phyloP scores from a whole-genome alignment of 768 basidiomycete genomes.

The Fomitopsis serialis region DNA sequence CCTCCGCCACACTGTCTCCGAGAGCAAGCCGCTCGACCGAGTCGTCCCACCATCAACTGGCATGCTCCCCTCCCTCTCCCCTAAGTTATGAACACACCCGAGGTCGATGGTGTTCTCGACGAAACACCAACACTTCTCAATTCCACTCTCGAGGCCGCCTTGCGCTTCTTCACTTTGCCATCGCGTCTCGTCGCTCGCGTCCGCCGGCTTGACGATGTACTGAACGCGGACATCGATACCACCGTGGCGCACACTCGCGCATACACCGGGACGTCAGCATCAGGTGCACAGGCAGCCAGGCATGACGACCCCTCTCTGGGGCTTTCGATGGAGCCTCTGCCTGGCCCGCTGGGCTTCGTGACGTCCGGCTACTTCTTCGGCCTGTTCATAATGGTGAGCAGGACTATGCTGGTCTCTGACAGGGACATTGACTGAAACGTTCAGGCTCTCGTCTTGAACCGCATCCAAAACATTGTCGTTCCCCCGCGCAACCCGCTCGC shows the following conservation, averaged over 20 bases:
- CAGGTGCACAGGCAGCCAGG: not conserved
- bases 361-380: constrained; percentile 71
- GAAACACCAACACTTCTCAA: constrained; percentile 8
- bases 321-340: constrained; percentile 25
- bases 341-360: constrained; percentile 67
- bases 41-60: too few relatives aligned
- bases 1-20: not conserved
- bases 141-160: constrained; percentile 19
- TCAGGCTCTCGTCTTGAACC: constrained; percentile 65
- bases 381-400: constrained; percentile 56
- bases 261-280: constrained; percentile 8
- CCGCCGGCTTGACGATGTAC: constrained; percentile 28
- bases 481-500: constrained; percentile 44
- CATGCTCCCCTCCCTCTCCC: not conserved
- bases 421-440: not conserved
- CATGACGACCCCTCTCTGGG: not conserved
- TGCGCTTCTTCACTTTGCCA: constrained; percentile 35
- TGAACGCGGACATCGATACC: constrained; percentile 18
- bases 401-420: not conserved
- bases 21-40: not conserved
- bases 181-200: constrained; percentile 35
- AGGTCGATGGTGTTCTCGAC: not conserved
- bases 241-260: not conserved
- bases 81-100: not conserved
- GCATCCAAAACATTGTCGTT: constrained; percentile 74